Conservation (phyloP, 2,329 filamentous ascomycete genomes). For the Neonectria neomacrospora region DNA sequence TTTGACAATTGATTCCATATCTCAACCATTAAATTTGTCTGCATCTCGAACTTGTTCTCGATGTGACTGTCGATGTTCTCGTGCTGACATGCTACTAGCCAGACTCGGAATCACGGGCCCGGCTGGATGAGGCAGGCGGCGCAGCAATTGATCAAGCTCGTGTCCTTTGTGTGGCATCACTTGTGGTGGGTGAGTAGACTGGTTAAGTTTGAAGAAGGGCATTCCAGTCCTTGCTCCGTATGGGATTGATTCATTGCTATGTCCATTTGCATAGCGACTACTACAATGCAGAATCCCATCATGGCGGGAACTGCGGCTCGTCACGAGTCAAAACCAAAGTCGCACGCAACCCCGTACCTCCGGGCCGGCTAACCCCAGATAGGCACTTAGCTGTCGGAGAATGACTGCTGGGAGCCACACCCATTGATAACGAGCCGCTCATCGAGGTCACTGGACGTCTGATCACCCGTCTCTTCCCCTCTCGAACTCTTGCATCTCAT, state of each 20-base stretch:
- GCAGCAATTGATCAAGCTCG: background rate
- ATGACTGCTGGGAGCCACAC: background rate
- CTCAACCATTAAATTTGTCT: constrained; percentile 11
- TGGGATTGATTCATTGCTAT: background rate
- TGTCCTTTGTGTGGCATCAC: no score
- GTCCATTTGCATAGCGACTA: no score
- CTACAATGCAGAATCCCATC: background rate
- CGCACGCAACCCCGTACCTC: background rate
- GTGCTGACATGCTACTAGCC: constrained; percentile 10
- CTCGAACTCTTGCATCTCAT: background rate
- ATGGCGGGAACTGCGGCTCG: constrained; percentile 1
- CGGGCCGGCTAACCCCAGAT: constrained; percentile 15
- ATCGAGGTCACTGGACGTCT: constrained; percentile 1
- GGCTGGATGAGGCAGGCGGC: background rate
- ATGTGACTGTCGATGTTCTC: constrained; percentile 14
- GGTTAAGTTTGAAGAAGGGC: background rate
- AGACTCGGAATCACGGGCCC: background rate
- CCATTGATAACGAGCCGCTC: constrained; percentile 24
- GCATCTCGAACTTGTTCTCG: background rate
- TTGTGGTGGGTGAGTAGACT: no score
- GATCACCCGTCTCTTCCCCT: constrained; percentile 1
- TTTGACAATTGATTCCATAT: constrained; percentile 47
- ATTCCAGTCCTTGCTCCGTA: background rate
- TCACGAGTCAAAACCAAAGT: constrained; percentile 15
- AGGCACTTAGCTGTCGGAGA: constrained; percentile 16